Evolutionary conservation across 73 alveolate genomes (phyloP).

Genomic region (Paramecium primaurelia): DNA sequence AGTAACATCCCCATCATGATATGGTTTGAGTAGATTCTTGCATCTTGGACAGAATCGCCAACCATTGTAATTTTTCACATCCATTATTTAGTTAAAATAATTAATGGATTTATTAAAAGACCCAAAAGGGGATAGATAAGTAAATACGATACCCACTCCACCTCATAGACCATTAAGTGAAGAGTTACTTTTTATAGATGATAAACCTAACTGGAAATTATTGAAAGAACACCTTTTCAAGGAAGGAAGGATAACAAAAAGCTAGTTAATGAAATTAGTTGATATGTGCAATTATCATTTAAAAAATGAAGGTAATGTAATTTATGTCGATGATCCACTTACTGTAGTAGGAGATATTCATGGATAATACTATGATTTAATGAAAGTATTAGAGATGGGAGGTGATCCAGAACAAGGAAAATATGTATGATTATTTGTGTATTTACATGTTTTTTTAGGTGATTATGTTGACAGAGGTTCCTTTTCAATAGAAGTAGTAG

Average conservation of each 20-base stretch:
- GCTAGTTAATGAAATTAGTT: slow-evolving; percentile 46
- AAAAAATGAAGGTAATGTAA: slow-evolving; percentile 71
- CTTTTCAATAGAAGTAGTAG: slow-evolving; percentile 74
- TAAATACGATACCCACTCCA: slow-evolving; percentile 37
- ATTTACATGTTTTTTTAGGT: slow-evolving; percentile 69
- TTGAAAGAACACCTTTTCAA: slow-evolving; percentile 65
- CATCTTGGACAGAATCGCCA: slow-evolving; percentile 51
- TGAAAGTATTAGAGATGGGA: slow-evolving; percentile 69
- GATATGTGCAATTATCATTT: background rate
- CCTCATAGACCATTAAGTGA: slow-evolving; percentile 58
- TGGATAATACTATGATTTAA: slow-evolving; percentile 79
- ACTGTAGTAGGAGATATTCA: slow-evolving; percentile 91
- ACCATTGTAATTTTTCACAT: slow-evolving; percentile 30
- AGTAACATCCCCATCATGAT: background rate
- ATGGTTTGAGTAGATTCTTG: slow-evolving; percentile 8
- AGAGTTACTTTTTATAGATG: slow-evolving; percentile 39
- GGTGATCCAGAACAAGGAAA: slow-evolving; percentile 70
- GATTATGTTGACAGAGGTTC: slow-evolving; percentile 86
- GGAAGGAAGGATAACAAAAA: slow-evolving; percentile 75
- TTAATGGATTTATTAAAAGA: slow-evolving; percentile 48
- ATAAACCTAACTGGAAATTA: slow-evolving; percentile 70
- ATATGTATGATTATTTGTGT: slow-evolving; percentile 35
- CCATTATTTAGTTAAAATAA: background rate
- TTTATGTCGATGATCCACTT: slow-evolving; percentile 77
- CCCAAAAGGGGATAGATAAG: slow-evolving; percentile 56